Conservation (phyloP, 2,329 filamentous ascomycete species). For the Taxawa tesnikishii region DNA sequence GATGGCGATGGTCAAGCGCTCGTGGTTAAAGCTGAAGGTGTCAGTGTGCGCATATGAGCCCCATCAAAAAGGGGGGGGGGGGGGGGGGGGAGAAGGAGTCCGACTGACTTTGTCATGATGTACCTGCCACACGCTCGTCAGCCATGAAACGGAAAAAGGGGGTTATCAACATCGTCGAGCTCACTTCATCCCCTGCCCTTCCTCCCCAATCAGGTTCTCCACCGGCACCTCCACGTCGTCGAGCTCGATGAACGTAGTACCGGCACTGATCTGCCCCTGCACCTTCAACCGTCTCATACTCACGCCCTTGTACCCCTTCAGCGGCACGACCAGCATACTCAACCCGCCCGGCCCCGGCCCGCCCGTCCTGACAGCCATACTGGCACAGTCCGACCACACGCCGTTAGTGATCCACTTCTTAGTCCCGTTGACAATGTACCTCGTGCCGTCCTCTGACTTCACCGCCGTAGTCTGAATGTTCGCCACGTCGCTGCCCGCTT, state of each 20-base stretch:
- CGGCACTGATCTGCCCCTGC: constrained; percentile 49
- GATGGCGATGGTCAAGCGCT: constrained; percentile 56
- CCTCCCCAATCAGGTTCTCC: constrained; percentile 56
- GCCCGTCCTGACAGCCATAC: constrained; percentile 64
- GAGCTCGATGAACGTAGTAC: constrained; percentile 65
- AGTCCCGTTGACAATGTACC: constrained; percentile 60
- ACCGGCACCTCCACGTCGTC: constrained; percentile 63
- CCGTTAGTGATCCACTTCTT: constrained; percentile 76
- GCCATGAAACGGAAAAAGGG: constrained; percentile 10
- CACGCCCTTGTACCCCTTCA: constrained; percentile 56
- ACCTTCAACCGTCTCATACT: constrained; percentile 57
- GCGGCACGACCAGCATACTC: constrained; percentile 55
- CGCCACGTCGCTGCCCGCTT: constrained; percentile 61
- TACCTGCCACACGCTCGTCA: constrained; percentile 9
- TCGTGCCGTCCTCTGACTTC: constrained; percentile 49
- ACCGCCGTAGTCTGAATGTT: constrained; percentile 57
- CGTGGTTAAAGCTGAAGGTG: constrained; percentile 63
- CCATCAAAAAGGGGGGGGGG: constrained; percentile 1
- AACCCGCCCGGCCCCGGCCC: constrained; percentile 51
- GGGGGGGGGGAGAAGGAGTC: not conserved
- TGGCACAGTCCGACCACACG: constrained; percentile 55
- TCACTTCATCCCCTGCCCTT: constrained; percentile 61
- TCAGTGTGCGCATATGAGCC: too few species aligned
- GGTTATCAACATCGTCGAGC: constrained; percentile 30
- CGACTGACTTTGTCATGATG: constrained; percentile 8